These are phyloP conservation scores for Boletellus emodensis DNA, from an alignment of 768 basidiomycete genomes.

Conservation along the genomic window DNA sequence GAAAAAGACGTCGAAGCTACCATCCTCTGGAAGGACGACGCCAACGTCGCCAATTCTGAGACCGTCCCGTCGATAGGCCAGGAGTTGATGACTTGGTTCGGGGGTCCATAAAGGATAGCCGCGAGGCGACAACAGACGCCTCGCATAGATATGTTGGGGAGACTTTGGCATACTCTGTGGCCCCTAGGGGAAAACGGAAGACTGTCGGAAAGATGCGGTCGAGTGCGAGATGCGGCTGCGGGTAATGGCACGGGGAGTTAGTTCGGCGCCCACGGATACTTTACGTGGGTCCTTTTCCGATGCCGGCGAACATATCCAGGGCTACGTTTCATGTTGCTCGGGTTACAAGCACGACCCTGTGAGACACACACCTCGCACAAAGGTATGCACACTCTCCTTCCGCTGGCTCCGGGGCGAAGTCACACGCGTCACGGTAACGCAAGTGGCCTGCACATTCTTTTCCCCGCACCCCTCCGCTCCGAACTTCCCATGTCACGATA, in stretches of 20 bases:
- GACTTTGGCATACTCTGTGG: not conserved
- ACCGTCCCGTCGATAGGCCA: conserved; percentile 22
- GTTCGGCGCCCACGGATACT: too few species aligned
- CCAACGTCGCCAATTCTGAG: conserved; percentile 34
- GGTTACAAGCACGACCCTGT: too few species aligned
- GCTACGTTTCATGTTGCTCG: too few species aligned
- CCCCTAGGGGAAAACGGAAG: not conserved
- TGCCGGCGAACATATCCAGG: too few species aligned
- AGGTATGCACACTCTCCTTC: conserved; percentile 27
- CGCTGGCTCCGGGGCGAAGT: not conserved
- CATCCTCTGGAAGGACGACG: conserved; percentile 26
- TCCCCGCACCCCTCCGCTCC: conserved; percentile 15
- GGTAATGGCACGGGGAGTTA: too few species aligned
- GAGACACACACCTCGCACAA: too few species aligned
- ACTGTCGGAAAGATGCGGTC: too few species aligned
- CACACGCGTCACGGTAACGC: conserved; percentile 9
- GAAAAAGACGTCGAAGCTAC: conserved; percentile 25
- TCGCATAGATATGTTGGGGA: conserved; percentile 17
- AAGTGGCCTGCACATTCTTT: conserved; percentile 4
- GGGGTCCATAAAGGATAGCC: conserved; percentile 33
- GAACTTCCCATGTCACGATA: conserved; percentile 22
- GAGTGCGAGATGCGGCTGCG: not conserved
- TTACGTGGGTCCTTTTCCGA: too few species aligned
- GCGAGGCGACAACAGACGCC: conserved; percentile 11
- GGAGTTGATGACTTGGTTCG: conserved; percentile 21